Base-by-base conservation (phyloP, 805 yeast species). In the Kluyveromyces siamensis region DNA sequence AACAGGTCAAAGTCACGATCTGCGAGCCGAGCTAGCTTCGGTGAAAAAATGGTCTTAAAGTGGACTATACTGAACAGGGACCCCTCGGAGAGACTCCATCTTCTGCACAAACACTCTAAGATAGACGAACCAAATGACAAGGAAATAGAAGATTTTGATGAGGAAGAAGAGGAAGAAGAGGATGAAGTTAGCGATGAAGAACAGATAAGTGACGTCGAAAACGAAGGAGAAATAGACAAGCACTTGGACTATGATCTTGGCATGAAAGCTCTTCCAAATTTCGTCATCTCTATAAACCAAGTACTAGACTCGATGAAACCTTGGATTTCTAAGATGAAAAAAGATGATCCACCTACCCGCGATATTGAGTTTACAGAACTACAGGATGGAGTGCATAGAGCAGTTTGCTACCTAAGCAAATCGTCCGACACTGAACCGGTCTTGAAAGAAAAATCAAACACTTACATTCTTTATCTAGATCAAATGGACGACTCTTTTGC, bases 401-500 rank as follows among this genome's bases (percentile, higher is more conserved):
- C 62, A 6, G 44, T 57, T 30, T 56, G 51, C 42, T 42, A 54
- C 8, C 46, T 61, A 19, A 50, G 55, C 35, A 53, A 53, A 41
- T 54, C 55, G 14, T 33, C 43, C 19, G 54, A 50, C 27, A 46
- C 48, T 27, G 47, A 47, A 37, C 13, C 35, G 37, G 37, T 62
- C 56, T 30, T 46, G 57, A 10, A 49, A 40, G 27, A 44, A 51
- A 38, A 52, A 57, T 19, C 48, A 55, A 53, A 59, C 55, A 37
- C 86, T 60, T 87, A 81, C 63, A 67, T 89, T 44, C 75, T 88
- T 18, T 87, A 93, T 59, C 77, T 84, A 70, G 96, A 90, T 62
- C 75, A 84, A 53, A 81, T 91, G 3, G 84, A 87, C 0, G 96
- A 88, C 61, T 83, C 95, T 2, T 73, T 75, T 37, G 45, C 39